These are phyloP conservation scores for Diplodia mutila DNA, from an alignment of 2,329 filamentous ascomycete species.

Conservation along the genomic window DNA sequence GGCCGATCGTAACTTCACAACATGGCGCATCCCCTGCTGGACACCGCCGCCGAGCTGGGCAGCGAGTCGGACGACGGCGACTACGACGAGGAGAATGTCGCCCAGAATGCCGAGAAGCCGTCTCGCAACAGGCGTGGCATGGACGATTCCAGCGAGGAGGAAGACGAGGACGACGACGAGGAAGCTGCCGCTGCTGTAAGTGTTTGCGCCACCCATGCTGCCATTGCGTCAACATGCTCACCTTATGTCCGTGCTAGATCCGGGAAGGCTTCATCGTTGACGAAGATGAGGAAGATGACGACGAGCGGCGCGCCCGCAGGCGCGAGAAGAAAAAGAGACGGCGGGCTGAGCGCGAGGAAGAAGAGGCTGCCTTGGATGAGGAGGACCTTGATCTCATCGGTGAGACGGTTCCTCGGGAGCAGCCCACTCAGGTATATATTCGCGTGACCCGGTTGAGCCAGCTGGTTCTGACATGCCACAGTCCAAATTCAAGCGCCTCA, in stretches of 20 bases:
- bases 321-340: constrained; percentile 78
- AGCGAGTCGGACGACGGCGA: constrained; percentile 52
- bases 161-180: constrained; percentile 43
- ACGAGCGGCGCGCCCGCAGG: constrained; percentile 60
- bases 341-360: constrained; percentile 74
- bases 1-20: constrained; percentile 16
- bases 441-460: background rate
- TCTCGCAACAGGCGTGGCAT: constrained; percentile 39
- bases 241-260: constrained; percentile 58
- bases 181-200: constrained; percentile 32
- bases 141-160: constrained; percentile 47
- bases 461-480: constrained; percentile 42
- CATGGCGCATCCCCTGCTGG: constrained; percentile 60
- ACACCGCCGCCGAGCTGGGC: constrained; percentile 83
- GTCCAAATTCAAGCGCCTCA: constrained; percentile 95
- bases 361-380: constrained; percentile 84
- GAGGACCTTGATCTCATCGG: constrained; percentile 81
- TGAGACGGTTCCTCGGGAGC: constrained; percentile 20
- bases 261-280: constrained; percentile 96
- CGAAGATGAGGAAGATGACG: constrained; percentile 77
- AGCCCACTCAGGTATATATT: constrained; percentile 4
- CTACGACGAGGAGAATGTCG: constrained; percentile 33
- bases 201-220: constrained; percentile 27
- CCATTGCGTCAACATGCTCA: constrained; percentile 20
- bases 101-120: constrained; percentile 33